These are phyloP conservation scores for Pelargonium nanum DNA, from an alignment of 345 rosid genomes.

Conservation along the genomic window DNA sequence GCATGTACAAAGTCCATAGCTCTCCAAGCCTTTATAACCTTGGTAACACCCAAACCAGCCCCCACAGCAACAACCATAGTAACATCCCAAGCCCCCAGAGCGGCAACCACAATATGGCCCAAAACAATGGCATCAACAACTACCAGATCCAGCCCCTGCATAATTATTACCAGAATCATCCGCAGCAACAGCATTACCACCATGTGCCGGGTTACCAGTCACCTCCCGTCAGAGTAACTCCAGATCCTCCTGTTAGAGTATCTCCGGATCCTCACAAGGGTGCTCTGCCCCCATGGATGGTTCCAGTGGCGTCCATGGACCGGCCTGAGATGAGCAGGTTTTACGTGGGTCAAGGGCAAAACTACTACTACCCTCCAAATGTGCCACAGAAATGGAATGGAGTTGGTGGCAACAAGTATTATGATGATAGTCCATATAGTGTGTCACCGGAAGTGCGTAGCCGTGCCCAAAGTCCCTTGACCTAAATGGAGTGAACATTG, in stretches of 20 bases:
- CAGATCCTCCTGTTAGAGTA: conserved; percentile 17
- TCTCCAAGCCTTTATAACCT: conserved; percentile 45
- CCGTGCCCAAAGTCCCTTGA: background rate
- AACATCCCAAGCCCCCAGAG: background rate
- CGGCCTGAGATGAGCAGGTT: conserved; percentile 8
- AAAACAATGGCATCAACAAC: background rate
- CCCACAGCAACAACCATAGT: background rate
- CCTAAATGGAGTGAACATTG: background rate
- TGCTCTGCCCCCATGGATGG: conserved; percentile 4
- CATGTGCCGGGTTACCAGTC: conserved; percentile 14
- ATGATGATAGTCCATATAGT: background rate
- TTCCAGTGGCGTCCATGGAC: conserved; percentile 6
- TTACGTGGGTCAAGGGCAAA: conserved; percentile 7
- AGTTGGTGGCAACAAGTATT: conserved; percentile 16
- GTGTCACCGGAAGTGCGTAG: background rate
- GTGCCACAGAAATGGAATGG: conserved; percentile 15
- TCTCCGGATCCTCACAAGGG: conserved; percentile 21
- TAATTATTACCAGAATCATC: conserved; percentile 17
- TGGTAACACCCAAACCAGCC: background rate
- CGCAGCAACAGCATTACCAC: conserved; percentile 16
- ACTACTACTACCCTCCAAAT: conserved; percentile 10
- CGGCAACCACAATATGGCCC: background rate
- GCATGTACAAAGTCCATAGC: conserved; percentile 46
- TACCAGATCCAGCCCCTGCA: conserved; percentile 10
- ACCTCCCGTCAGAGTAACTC: conserved; percentile 15